Percentiles rank a stretch among this genome's conserved stretches.
phyloP scores from a whole-genome alignment of 2,329 filamentous ascomycete species.

The Trichoderma oligosporum region DNA sequence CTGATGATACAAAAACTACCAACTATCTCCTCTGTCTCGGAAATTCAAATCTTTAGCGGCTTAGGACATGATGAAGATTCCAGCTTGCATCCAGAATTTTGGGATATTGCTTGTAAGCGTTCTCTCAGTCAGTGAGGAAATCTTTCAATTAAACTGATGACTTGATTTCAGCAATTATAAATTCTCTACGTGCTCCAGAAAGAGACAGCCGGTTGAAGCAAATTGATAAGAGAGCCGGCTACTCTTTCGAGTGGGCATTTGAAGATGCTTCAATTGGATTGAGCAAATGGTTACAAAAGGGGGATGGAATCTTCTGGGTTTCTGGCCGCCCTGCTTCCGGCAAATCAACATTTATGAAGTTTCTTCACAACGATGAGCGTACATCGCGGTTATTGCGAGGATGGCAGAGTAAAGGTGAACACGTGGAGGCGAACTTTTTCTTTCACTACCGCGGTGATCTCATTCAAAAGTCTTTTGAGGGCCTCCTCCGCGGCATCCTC shows the following conservation, averaged over 20 bases:
- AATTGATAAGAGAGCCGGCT: background rate
- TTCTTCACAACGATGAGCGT: background rate
- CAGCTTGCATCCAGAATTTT: background rate
- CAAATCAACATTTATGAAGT: constrained; percentile 15
- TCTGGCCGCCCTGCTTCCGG: constrained; percentile 7
- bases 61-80: too few relatives aligned
- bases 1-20: too few relatives aligned
- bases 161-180: background rate
- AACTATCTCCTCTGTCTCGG: too few relatives aligned
- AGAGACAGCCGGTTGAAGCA: background rate
- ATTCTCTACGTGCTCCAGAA: background rate
- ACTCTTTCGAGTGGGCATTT: constrained; percentile 14
- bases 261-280: background rate
- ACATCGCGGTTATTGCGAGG: background rate
- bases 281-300: background rate
- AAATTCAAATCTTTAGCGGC: too few relatives aligned
- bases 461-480: constrained; percentile 6
- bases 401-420: background rate
- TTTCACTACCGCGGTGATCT: background rate
- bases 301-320: background rate
- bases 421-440: constrained; percentile 2
- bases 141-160: too few relatives aligned
- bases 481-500: constrained; percentile 3
- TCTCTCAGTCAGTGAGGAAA: too few relatives aligned
- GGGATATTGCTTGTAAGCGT: background rate